phyloP scores from a whole-genome alignment of 768 basidiomycete species.

The Phanerochaete carnosa region DNA sequence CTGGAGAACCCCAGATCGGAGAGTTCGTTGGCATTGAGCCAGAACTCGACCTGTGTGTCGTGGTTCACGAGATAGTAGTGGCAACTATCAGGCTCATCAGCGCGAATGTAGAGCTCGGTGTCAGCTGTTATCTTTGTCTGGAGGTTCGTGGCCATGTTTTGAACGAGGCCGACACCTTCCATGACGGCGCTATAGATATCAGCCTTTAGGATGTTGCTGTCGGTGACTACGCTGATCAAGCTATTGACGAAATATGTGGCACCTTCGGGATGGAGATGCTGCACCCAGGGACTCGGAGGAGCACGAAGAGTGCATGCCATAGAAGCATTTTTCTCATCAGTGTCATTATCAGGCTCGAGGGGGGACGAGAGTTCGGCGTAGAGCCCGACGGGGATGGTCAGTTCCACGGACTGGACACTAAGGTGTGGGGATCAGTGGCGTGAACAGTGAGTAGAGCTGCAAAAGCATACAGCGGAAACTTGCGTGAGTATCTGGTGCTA shows the following conservation, averaged over 20 bases:
- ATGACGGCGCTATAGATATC: constrained; percentile 59
- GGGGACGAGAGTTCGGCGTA: background rate
- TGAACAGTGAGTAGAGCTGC: background rate
- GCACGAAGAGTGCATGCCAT: background rate
- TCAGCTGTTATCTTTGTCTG: constrained; percentile 2
- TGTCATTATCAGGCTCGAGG: background rate
- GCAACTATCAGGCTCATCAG: constrained; percentile 1
- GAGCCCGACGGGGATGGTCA: background rate
- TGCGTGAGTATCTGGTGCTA: background rate
- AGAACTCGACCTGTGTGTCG: constrained; percentile 16
- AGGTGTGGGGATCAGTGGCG: background rate
- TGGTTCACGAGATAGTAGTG: constrained; percentile 23
- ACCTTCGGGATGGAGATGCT: constrained; percentile 19
- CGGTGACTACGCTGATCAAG: constrained; percentile 52
- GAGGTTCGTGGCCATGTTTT: background rate
- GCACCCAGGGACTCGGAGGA: constrained; percentile 4
- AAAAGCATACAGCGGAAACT: background rate
- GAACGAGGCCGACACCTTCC: background rate
- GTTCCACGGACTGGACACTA: background rate
- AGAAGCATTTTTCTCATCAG: background rate
- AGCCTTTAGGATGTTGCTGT: constrained; percentile 41
- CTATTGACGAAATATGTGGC: constrained; percentile 14
- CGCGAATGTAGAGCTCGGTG: constrained; percentile 15
- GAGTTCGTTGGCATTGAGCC: constrained; percentile 12
- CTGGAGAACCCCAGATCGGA: background rate